Evolutionary conservation across 2,329 filamentous ascomycete species (phyloP), one percentile per base, ranked within the genome.

Genomic region (Hymenoscyphus repandus): DNA sequence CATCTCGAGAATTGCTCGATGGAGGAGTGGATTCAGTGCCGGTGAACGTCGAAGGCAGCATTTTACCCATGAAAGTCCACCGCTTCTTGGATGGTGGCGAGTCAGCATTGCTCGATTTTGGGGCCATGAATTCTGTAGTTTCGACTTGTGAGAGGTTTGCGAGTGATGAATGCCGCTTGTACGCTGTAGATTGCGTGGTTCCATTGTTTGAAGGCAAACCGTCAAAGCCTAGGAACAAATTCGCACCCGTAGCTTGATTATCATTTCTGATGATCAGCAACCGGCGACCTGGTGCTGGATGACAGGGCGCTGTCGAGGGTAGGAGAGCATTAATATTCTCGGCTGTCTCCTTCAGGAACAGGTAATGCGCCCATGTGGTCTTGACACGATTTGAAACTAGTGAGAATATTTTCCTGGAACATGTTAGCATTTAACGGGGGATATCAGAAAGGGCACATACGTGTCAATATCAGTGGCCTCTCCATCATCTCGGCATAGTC

Each of bases 231-330:
- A 84, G 71, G 58, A 84, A 83, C 13, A 81, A 51, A 44, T 51
- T 62, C 11, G 63, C 37, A 27, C 62, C 47, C 33, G 65, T 58
- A 5, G 58, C 49, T 51, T 64, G 64, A 39, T 60, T 80, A 66
- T 88, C 85, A 58, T 83, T 86, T 56, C 83, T 78, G 55, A 88
- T 81, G 58, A 89, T 88, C 32, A 87, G 73, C 33, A 89, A 77
- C 55, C 82, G 74, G 50, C 85, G 77, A 22, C 82, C 80, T 27
- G 85, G 85, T 17, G 85, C 85, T 43, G 85, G 85, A 59, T 79
- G 80, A 66, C 83, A 86, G 36, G 85, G 82, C 41, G 75, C 76
- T 15, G 80, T 83, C 6, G 82, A 84, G 15, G 83, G 77, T 13
- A 72, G 73, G 6, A 78, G 62, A 12, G 64, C 67, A 33, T 73